Percentiles rank a stretch among this genome's conserved stretches.
Evolutionary conservation across 139 green algal genomes (phyloP).

Genomic region (Chlorella sp.): DNA sequence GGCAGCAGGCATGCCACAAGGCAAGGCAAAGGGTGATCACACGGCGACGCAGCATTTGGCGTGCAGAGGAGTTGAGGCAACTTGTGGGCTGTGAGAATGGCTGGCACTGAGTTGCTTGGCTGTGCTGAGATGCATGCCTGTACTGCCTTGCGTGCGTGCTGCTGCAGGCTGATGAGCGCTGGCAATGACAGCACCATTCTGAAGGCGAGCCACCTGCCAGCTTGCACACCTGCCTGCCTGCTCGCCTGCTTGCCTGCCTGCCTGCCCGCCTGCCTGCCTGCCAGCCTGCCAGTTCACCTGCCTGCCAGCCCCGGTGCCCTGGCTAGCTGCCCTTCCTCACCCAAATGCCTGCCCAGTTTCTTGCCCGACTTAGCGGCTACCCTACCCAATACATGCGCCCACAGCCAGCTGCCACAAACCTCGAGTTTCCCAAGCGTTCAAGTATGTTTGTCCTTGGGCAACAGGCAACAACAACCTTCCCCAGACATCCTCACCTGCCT

Average conservation of each 20-base stretch:
- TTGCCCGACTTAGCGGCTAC: neutral
- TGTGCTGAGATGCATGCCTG: neutral
- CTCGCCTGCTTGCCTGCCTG: neutral
- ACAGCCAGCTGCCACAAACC: too few relatives aligned
- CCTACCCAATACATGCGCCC: too few relatives aligned
- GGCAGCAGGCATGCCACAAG: too few relatives aligned
- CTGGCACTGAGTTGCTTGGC: neutral
- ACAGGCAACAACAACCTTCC: too few relatives aligned
- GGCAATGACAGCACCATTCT: constrained; percentile 11
- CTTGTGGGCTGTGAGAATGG: too few relatives aligned
- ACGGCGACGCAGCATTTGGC: neutral
- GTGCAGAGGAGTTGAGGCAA: neutral
- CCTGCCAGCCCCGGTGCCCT: neutral
- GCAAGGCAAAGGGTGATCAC: too few relatives aligned
- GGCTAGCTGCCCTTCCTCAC: neutral
- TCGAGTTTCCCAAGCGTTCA: too few relatives aligned
- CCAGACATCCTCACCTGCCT: too few relatives aligned
- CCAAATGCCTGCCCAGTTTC: neutral
- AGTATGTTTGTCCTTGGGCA: too few relatives aligned
- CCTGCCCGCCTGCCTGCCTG: neutral
- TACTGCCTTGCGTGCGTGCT: neutral
- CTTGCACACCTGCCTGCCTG: neutral
- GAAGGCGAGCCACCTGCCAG: neutral
- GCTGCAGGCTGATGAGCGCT: constrained; percentile 12
- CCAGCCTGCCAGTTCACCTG: neutral